These are phyloP conservation scores for Aspergillus terreus DNA, from an alignment of 2,329 filamentous ascomycete species.

Conservation along the genomic window DNA sequence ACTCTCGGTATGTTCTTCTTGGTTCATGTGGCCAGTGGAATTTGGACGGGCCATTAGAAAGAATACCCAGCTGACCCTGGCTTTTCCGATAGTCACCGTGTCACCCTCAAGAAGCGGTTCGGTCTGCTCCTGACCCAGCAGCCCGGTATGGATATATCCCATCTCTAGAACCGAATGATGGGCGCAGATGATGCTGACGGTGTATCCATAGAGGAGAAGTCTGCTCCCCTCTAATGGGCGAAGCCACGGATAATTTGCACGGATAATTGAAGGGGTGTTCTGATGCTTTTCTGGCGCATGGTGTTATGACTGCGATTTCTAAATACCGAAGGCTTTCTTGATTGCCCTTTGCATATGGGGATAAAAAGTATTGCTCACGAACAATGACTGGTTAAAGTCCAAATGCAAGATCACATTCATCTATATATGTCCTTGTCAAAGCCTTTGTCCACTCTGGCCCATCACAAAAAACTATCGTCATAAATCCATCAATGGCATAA, in stretches of 20 bases:
- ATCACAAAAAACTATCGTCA: conserved; percentile 8
- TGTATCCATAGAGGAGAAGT: conserved; percentile 23
- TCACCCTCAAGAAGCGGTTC: conserved; percentile 92
- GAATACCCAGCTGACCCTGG: conserved; percentile 6
- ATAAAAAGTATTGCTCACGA: conserved; percentile 2
- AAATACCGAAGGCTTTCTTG: conserved; percentile 20
- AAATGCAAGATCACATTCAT: conserved; percentile 1
- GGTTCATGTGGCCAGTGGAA: background rate
- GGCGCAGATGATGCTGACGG: conserved; percentile 9
- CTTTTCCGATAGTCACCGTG: conserved; percentile 64
- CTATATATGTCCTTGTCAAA: conserved; percentile 9
- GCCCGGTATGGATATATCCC: conserved; percentile 39
- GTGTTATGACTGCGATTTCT: conserved; percentile 33
- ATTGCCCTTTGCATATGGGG: conserved; percentile 1
- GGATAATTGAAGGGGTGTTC: conserved; percentile 23
- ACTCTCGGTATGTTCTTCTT: conserved; percentile 60
- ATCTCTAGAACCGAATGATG: background rate
- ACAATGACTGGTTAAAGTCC: background rate
- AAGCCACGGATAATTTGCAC: conserved; percentile 12
- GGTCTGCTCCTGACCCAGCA: conserved; percentile 82
- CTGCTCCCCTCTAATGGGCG: conserved; percentile 28
- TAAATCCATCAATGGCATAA: conserved; percentile 8
- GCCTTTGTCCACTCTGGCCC: conserved; percentile 12
- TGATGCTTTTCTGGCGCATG: conserved; percentile 32
- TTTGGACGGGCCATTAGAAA: background rate